These are phyloP conservation scores for Scedosporium minutisporum DNA, from an alignment of 2,329 filamentous ascomycete species.

Conservation along the genomic window DNA sequence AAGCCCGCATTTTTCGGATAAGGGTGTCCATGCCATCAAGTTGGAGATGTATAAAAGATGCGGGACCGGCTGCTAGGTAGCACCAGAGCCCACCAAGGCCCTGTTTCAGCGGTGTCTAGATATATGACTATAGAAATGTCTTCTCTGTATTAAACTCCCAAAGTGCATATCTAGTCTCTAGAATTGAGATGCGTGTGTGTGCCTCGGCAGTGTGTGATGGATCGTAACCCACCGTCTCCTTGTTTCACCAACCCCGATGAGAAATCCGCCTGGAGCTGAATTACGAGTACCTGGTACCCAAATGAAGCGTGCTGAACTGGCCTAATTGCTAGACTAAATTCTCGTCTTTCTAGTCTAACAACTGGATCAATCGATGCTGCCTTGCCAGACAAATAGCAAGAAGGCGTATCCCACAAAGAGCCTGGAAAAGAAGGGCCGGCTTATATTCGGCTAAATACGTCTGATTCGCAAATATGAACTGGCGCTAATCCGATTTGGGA, in stretches of 20 bases:
- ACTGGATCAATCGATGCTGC: no score
- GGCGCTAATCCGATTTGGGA: background rate
- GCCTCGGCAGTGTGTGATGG: no score
- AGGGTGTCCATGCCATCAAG: background rate
- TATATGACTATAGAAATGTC: background rate
- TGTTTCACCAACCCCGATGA: no score
- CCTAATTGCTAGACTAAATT: no score
- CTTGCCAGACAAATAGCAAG: no score
- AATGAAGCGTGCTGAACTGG: no score
- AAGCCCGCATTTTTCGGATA: conserved; percentile 28
- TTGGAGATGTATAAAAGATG: conserved; percentile 12
- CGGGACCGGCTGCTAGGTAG: background rate
- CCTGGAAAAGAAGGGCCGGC: background rate
- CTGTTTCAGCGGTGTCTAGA: background rate
- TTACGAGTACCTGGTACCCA: no score
- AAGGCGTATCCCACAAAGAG: background rate
- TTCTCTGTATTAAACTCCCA: background rate
- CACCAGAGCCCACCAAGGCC: background rate
- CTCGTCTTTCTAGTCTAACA: no score
- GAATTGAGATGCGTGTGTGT: no score
- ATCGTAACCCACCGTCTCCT: no score
- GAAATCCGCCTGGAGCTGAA: no score
- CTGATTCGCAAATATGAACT: background rate
- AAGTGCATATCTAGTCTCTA: background rate
- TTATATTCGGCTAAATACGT: background rate